Base-by-base conservation (phyloP, 768 basidiomycete species). In the Hygrophorus russula region DNA sequence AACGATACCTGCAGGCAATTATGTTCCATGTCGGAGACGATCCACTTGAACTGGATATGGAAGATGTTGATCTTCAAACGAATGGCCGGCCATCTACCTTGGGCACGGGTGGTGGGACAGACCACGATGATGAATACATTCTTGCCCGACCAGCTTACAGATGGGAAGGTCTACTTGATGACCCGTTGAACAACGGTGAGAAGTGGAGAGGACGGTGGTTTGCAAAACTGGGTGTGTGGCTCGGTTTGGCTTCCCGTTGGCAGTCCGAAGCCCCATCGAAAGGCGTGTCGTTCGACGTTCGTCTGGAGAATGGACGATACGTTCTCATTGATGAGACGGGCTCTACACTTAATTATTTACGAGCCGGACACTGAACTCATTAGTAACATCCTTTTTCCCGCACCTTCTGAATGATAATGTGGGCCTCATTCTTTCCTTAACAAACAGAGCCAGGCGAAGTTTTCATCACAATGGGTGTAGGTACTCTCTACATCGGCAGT, bases 31-130 rank as follows among this genome's bases (percentile, higher is more conserved):
- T 82, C 10, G 82, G 80, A 4, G 61, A 65, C 42, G 66, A 71
- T 34, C 53, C 55, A 19, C 60, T 63, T 4, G 69, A 77, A 53
- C 59, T 78, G 20, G 74, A 80, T 49, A 79, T 85, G 75, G 71
- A 77, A 43, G 73, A 78, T 24, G 59, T 85, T 31, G 79, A 81
- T 49, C 44, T 69, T 11, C 65, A 75, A 42, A 71, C 73, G 2
- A 70, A 66, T 41, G 64, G 57, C 12, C 66, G 61, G 31, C 57
- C 72, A 1, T 79, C 80, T 2, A 75, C 73, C 2, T 56, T 80
- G 15, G 82, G 76, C 3, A 82, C 79, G 1, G 79, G 79, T 1
- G 74, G 67, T n/a, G 80, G 79, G 4, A 86, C 84, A 0, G 79
- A 84, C 52, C 73, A 83, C 48, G 76, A 86, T 52, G 74, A 77